These are phyloP conservation scores for Pseudopyrenochaeta lycopersici DNA, from an alignment of 2,329 filamentous ascomycete species.

Conservation along the genomic window DNA sequence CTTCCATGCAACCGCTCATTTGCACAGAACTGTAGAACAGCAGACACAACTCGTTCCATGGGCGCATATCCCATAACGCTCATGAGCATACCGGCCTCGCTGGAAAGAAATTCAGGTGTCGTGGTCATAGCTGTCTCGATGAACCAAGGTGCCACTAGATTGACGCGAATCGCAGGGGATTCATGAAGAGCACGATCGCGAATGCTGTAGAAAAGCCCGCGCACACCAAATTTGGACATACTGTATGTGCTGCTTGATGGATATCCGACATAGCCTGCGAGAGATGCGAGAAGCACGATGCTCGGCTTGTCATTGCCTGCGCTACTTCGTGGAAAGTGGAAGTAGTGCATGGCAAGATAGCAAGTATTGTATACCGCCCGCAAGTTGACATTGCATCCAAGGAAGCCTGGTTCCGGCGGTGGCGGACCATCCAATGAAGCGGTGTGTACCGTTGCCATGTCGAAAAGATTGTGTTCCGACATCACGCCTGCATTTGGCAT, in stretches of 20 bases:
- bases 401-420: conserved; percentile 27
- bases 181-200: conserved; percentile 23
- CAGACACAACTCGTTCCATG: conserved; percentile 29
- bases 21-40: conserved; percentile 24
- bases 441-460: conserved; percentile 20
- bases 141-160: conserved; percentile 41
- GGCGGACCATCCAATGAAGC: conserved; percentile 19
- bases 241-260: conserved; percentile 34
- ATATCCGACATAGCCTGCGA: conserved; percentile 35
- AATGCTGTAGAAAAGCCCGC: conserved; percentile 34
- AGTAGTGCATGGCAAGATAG: conserved; percentile 38
- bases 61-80: conserved; percentile 24
- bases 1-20: conserved; percentile 24
- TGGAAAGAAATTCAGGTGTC: conserved; percentile 11
- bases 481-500: conserved; percentile 42
- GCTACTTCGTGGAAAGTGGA: conserved; percentile 23
- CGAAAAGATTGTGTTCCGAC: conserved; percentile 30
- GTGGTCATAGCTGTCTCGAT: conserved; percentile 32
- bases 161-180: conserved; percentile 24
- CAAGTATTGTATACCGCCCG: conserved; percentile 33
- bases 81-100: conserved; percentile 19
- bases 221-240: conserved; percentile 38
- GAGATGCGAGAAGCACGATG: conserved; percentile 31
- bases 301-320: conserved; percentile 21
- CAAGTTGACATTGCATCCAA: conserved; percentile 33